These are phyloP conservation scores for Zea mays DNA, from an alignment of 176 grass and related monocot species.

Conservation along the genomic window DNA sequence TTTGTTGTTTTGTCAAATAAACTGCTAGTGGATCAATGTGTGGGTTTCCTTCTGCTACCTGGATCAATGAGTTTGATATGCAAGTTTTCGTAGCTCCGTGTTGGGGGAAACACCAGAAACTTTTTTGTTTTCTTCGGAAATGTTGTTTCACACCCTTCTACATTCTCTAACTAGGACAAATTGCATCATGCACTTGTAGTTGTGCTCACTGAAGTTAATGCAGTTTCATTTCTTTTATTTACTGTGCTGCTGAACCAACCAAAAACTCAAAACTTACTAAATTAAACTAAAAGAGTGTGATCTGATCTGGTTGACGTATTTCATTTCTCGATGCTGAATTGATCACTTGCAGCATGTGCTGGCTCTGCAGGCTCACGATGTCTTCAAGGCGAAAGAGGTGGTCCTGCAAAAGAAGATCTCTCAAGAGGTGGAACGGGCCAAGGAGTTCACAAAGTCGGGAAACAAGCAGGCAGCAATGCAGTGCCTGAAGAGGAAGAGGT, in stretches of 20 bases:
- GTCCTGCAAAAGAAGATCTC: slow-evolving; percentile 84
- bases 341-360: slow-evolving; percentile 1
- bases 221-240: neutral
- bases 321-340: slow-evolving; percentile 1
- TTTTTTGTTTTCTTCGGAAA: slow-evolving; percentile 11
- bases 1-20: neutral
- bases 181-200: neutral
- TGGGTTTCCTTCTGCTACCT: neutral
- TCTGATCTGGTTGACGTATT: neutral
- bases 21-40: neutral
- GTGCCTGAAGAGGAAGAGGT: slow-evolving; percentile 92
- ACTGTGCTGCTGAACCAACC: neutral
- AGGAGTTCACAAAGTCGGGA: slow-evolving; percentile 65
- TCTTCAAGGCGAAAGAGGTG: slow-evolving; percentile 66
- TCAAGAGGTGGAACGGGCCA: slow-evolving; percentile 74
- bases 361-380: slow-evolving; percentile 60
- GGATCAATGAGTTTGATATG: neutral
- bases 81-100: neutral
- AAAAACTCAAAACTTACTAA: neutral
- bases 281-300: neutral
- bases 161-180: slow-evolving; percentile 14
- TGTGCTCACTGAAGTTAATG: neutral
- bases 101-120: neutral
- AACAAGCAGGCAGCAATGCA: slow-evolving; percentile 82
- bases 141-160: neutral